A percentile compares a stretch with the other conserved stretches of the same genome.
Evolutionary conservation across 768 basidiomycete species (phyloP).

Genomic region (Daedalea quercina): DNA sequence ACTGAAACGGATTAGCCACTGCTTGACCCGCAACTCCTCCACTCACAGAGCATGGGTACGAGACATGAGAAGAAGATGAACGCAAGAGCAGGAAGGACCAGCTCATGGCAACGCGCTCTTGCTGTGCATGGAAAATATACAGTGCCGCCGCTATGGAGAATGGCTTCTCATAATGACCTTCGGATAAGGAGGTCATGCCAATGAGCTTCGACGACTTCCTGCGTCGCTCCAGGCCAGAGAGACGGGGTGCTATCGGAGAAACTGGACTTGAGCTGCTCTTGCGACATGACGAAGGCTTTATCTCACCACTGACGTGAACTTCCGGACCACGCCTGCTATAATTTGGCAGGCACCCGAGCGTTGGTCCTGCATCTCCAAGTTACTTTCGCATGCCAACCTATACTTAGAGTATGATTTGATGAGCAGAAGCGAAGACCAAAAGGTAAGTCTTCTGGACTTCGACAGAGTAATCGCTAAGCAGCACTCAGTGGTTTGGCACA

Average conservation of each 20-base stretch:
- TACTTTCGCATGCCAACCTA: no score
- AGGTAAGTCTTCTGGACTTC: not conserved
- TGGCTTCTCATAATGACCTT: not conserved
- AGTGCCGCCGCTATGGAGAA: not conserved
- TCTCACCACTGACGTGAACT: no score
- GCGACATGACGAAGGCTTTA: no score
- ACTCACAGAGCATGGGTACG: conserved; percentile 20
- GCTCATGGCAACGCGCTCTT: not conserved
- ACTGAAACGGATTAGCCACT: conserved; percentile 3
- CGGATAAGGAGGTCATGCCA: not conserved
- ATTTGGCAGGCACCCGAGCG: no score
- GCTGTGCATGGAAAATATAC: not conserved
- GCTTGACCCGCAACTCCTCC: not conserved
- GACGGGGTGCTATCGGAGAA: not conserved
- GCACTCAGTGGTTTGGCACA: not conserved
- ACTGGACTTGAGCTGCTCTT: not conserved
- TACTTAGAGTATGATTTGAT: no score
- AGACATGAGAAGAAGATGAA: conserved; percentile 12
- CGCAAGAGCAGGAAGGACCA: not conserved
- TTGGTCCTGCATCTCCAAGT: no score
- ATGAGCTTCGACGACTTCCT: not conserved
- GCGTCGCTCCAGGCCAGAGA: not conserved
- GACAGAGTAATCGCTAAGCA: not conserved
- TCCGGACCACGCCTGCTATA: no score
- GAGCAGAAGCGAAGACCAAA: not conserved